A percentile compares a stretch with the other conserved stretches of the same genome.
Evolutionary conservation across 495 filamentous ascomycete species (phyloP).

Genomic region (Penicillium cosmopolitanum): DNA sequence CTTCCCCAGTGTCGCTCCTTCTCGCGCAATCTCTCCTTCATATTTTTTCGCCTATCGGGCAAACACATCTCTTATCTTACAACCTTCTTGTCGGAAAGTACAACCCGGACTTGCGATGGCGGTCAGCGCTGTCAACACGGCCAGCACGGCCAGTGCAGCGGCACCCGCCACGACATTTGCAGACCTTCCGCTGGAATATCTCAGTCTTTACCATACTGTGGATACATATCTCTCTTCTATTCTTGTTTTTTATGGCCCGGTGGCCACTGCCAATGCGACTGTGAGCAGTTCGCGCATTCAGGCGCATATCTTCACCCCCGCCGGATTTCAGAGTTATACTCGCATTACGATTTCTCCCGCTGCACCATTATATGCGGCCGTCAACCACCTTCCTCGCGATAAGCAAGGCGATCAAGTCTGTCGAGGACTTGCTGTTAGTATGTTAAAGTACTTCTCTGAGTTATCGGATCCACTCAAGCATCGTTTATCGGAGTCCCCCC

Average conservation of each 20-base stretch:
- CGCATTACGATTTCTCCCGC: slow-evolving; percentile 90
- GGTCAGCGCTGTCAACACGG: slow-evolving; percentile 25
- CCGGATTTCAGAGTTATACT: slow-evolving; percentile 83
- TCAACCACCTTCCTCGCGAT: slow-evolving; percentile 88
- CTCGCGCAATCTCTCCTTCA: background rate
- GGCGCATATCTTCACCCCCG: slow-evolving; percentile 85
- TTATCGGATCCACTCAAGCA: slow-evolving; percentile 76
- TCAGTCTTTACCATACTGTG: slow-evolving; percentile 79
- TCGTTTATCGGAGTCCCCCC: slow-evolving; percentile 43
- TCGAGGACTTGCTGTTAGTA: slow-evolving; percentile 84
- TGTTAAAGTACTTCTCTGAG: slow-evolving; percentile 92
- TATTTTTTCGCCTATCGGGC: slow-evolving; percentile 4
- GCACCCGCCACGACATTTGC: slow-evolving; percentile 30
- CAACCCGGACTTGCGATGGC: slow-evolving; percentile 40
- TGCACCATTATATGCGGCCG: slow-evolving; percentile 91
- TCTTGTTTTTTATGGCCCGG: slow-evolving; percentile 83
- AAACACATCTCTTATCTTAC: slow-evolving; percentile 4
- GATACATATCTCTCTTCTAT: slow-evolving; percentile 77
- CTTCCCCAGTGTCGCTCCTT: slow-evolving; percentile 14
- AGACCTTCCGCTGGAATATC: slow-evolving; percentile 70
- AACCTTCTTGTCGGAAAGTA: slow-evolving; percentile 16
- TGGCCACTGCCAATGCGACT: slow-evolving; percentile 80
- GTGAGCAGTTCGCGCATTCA: slow-evolving; percentile 90
- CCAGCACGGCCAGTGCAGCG: slow-evolving; percentile 3
- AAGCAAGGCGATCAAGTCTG: slow-evolving; percentile 91